These are phyloP conservation scores for Phycomyces blakesleeanus DNA, from an alignment of 192 early-diverging fungal genomes.

Conservation along the genomic window DNA sequence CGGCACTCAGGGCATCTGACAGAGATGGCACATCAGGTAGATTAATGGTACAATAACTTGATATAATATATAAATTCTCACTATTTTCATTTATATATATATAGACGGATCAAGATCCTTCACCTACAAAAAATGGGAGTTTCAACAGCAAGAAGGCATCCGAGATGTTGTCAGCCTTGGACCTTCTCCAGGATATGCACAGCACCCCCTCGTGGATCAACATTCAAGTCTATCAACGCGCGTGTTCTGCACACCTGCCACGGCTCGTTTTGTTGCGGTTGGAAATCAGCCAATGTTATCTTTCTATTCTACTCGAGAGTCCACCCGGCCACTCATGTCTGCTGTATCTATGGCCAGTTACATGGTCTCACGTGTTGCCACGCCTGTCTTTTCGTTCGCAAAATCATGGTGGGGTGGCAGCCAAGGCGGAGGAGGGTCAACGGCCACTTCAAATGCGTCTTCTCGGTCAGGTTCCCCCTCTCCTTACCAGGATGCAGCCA, in stretches of 20 bases:
- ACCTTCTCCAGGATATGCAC: slow-evolving; percentile 6
- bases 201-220: neutral
- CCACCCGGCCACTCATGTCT: slow-evolving; percentile 46
- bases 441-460: slow-evolving; percentile 31
- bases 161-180: slow-evolving; percentile 46
- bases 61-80: too few species aligned
- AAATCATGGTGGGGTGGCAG: slow-evolving; percentile 56
- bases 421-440: neutral
- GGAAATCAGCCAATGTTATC: slow-evolving; percentile 56
- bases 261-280: slow-evolving; percentile 51
- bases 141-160: slow-evolving; percentile 41
- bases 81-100: neutral
- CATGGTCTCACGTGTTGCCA: slow-evolving; percentile 46
- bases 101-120: slow-evolving; percentile 29
- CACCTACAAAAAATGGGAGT: slow-evolving; percentile 51
- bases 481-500: too few species aligned
- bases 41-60: too few species aligned
- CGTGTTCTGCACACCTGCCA: slow-evolving; percentile 15
- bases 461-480: slow-evolving; percentile 29
- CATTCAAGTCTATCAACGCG: neutral
- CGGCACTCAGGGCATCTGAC: slow-evolving; percentile 46
- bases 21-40: slow-evolving; percentile 34
- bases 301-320: slow-evolving; percentile 48
- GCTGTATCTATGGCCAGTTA: slow-evolving; percentile 47
- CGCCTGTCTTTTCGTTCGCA: slow-evolving; percentile 65